Evolutionary conservation across 2,329 filamentous ascomycete species (phyloP).

Genomic region (Colletotrichum higginsianum): DNA sequence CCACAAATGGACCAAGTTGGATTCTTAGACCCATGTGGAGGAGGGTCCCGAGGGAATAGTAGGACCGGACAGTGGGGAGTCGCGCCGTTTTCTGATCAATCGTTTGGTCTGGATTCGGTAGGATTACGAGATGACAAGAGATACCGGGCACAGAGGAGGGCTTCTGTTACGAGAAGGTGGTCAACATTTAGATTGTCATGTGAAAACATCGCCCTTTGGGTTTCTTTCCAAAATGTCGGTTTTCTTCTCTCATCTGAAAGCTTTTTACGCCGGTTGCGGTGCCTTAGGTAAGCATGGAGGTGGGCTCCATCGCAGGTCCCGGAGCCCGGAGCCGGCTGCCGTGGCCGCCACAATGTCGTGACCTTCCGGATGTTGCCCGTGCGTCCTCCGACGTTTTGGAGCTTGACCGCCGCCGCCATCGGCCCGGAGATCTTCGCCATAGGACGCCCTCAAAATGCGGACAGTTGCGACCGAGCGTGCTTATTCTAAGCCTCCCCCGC

Average conservation of each 20-base stretch:
- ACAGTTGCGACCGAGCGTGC: too few species aligned
- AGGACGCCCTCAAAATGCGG: not conserved
- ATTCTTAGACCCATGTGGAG: conserved; percentile 20
- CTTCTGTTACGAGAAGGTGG: not conserved
- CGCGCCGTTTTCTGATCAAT: conserved; percentile 16
- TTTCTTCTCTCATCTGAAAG: not conserved
- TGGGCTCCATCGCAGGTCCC: not conserved
- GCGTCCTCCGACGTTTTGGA: not conserved
- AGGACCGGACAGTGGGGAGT: conserved; percentile 24
- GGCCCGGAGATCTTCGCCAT: not conserved
- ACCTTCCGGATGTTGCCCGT: not conserved
- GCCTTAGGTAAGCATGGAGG: not conserved
- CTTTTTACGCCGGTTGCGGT: not conserved
- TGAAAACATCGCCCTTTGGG: not conserved
- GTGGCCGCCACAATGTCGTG: not conserved
- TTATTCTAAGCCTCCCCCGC: not conserved
- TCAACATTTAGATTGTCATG: too few species aligned
- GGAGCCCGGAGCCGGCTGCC: conserved; percentile 1
- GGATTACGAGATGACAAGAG: not conserved
- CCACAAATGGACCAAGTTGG: not conserved
- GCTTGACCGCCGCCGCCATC: not conserved
- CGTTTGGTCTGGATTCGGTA: not conserved
- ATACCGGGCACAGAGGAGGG: not conserved
- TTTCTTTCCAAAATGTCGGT: too few species aligned
- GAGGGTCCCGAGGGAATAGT: not conserved